Evolutionary conservation across 2,329 filamentous ascomycete genomes (phyloP).

Genomic region (Pestalotiopsis sp.): DNA sequence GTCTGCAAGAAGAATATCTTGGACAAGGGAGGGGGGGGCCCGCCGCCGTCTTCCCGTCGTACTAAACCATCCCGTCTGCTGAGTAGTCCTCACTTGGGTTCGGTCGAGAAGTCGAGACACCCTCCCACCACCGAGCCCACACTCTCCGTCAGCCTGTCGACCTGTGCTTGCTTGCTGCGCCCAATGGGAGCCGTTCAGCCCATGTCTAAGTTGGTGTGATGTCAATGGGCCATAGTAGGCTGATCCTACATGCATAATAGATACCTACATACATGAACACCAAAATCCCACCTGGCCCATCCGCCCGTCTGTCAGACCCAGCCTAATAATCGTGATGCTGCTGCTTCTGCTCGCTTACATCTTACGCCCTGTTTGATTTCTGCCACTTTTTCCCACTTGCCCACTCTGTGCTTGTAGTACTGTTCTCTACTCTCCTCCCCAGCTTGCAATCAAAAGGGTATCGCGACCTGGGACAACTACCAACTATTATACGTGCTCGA

Average conservation of each 20-base stretch:
- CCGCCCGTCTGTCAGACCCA: not conserved
- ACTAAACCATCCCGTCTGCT: constrained; percentile 6
- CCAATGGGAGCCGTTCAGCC: not conserved
- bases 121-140: not conserved
- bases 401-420: not conserved
- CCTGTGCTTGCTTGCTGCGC: not conserved
- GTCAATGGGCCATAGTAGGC: constrained; percentile 4
- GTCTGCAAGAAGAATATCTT: not conserved
- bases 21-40: not conserved
- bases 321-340: constrained; percentile 4
- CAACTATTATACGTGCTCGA: not conserved
- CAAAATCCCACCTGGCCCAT: not conserved
- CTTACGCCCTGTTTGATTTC: not conserved
- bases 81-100: constrained; percentile 5
- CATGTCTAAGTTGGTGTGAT: constrained; percentile 6
- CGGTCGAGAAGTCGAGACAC: not conserved
- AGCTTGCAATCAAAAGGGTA: not conserved
- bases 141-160: constrained; percentile 6
- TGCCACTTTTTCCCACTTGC: not conserved
- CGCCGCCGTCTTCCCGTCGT: constrained; percentile 1
- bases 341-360: not conserved
- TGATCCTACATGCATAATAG: constrained; percentile 2
- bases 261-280: constrained; percentile 1
- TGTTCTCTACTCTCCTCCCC: not conserved
- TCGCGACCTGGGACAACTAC: not conserved